These are phyloP conservation scores for Botrytis paeoniae DNA, from an alignment of 2,329 filamentous ascomycete genomes.

Conservation along the genomic window DNA sequence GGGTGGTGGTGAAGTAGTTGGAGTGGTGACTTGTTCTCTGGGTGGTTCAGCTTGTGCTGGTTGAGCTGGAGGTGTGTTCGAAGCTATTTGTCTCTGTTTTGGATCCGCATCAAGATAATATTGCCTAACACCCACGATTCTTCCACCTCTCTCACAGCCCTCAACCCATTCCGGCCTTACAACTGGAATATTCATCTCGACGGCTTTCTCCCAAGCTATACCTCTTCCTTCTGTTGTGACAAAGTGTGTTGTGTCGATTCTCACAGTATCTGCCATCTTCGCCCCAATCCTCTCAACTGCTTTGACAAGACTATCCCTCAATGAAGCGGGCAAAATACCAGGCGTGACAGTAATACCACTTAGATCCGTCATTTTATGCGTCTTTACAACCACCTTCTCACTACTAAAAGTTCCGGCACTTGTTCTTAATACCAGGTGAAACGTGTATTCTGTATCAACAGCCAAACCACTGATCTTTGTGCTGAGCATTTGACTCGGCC, in stretches of 20 bases:
- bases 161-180: constrained; percentile 96
- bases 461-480: constrained; percentile 96
- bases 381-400: constrained; percentile 80
- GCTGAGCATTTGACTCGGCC: constrained; percentile 80
- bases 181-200: constrained; percentile 96
- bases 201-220: constrained; percentile 89
- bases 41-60: constrained; percentile 25
- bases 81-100: constrained; percentile 36
- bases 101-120: constrained; percentile 89
- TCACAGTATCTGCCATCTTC: constrained; percentile 82
- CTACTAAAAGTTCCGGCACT: constrained; percentile 83
- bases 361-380: constrained; percentile 98
- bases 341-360: constrained; percentile 93
- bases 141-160: constrained; percentile 89
- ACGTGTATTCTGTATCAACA: constrained; percentile 94
- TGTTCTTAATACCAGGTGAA: constrained; percentile 88
- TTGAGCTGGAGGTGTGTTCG: constrained; percentile 22
- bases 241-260: constrained; percentile 98
- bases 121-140: constrained; percentile 89
- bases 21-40: constrained; percentile 24
- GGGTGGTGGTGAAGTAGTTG: constrained; percentile 27
- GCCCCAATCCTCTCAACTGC: constrained; percentile 88
- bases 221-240: constrained; percentile 93
- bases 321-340: constrained; percentile 72
- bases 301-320: constrained; percentile 68